These are phyloP conservation scores for Simplicillium sp. DNA, from an alignment of 2,329 filamentous ascomycete genomes.

Conservation along the genomic window DNA sequence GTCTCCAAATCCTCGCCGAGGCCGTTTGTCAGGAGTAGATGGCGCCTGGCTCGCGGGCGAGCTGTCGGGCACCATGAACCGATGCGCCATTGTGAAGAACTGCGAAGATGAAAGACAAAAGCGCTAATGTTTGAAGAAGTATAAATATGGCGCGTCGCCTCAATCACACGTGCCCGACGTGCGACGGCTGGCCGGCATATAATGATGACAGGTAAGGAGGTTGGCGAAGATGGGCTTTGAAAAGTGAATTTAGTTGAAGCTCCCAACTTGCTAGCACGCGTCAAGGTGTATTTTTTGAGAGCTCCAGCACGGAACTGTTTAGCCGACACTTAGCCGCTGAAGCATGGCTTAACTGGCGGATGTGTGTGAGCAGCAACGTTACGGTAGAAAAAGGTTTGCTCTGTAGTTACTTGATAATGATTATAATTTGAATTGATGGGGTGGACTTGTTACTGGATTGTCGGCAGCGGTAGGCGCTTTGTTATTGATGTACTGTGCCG, in stretches of 20 bases:
- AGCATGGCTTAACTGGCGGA: too few relatives aligned
- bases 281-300: background rate
- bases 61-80: conserved; percentile 33
- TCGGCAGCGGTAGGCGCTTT: too few relatives aligned
- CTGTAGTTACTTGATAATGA: too few relatives aligned
- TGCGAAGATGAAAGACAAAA: background rate
- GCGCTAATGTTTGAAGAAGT: background rate
- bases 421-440: too few relatives aligned
- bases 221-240: background rate
- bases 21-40: conserved; percentile 37
- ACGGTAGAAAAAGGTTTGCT: too few relatives aligned
- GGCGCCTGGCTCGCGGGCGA: conserved; percentile 32
- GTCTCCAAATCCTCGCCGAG: conserved; percentile 20
- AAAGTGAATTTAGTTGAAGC: background rate
- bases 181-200: background rate
- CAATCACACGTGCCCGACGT: background rate
- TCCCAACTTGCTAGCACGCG: background rate
- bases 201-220: background rate
- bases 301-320: background rate
- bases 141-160: background rate
- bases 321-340: background rate
- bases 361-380: too few relatives aligned
- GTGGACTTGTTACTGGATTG: too few relatives aligned
- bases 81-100: conserved; percentile 25
- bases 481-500: too few relatives aligned